A percentile compares a stretch with the other conserved stretches of the same genome.
Conservation (phyloP, 1,284 basidiomycete species). For the Rhodotorula sp. region DNA sequence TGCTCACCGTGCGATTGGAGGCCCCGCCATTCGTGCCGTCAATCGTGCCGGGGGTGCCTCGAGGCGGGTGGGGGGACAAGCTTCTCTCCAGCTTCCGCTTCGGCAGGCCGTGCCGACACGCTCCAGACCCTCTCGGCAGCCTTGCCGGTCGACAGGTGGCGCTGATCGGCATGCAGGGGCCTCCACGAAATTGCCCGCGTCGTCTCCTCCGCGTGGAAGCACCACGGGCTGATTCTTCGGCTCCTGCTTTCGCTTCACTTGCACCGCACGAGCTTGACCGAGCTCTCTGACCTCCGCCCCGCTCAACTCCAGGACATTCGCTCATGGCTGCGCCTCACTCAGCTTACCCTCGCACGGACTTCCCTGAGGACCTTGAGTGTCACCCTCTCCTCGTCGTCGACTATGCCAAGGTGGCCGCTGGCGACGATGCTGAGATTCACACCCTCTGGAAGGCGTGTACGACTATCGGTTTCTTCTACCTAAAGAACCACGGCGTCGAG, state of each 20-base stretch:
- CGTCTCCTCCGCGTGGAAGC: too few relatives aligned
- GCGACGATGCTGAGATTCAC: constrained; percentile 34
- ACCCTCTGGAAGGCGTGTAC: constrained; percentile 37
- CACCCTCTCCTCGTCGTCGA: constrained; percentile 61
- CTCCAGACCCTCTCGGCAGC: neutral
- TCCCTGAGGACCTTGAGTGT: constrained; percentile 58
- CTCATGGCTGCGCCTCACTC: neutral
- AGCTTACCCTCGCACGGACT: constrained; percentile 47
- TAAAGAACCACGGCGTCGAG: constrained; percentile 62
- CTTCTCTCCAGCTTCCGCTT: neutral
- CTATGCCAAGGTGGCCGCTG: constrained; percentile 54
- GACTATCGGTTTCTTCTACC: constrained; percentile 43
- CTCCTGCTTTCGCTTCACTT: too few relatives aligned
- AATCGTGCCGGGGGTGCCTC: too few relatives aligned
- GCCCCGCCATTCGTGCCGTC: too few relatives aligned
- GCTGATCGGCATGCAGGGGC: neutral
- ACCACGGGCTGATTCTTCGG: too few relatives aligned
- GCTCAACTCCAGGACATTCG: neutral
- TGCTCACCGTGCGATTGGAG: too few relatives aligned
- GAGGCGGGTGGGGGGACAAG: too few relatives aligned
- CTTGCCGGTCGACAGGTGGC: neutral
- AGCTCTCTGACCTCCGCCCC: too few relatives aligned
- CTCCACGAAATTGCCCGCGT: neutral
- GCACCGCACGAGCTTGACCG: too few relatives aligned
- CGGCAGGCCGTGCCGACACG: neutral